Conservation (phyloP, 495 filamentous ascomycete species). For the Echria macrotheca region DNA sequence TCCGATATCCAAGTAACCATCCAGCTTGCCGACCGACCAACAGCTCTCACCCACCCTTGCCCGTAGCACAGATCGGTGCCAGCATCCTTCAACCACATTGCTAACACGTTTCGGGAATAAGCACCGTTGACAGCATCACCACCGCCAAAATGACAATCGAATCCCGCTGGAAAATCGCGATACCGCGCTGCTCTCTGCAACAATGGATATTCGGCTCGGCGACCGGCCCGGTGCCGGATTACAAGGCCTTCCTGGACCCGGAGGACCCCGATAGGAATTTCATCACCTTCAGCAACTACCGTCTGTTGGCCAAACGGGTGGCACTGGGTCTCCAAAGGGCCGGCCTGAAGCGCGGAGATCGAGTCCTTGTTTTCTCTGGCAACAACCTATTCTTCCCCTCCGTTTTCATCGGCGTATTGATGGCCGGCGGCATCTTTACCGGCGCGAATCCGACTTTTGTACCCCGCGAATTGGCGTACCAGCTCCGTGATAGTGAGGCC, state of each 20-base stretch:
- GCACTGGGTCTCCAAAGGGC: constrained; percentile 62
- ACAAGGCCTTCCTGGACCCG: constrained; percentile 45
- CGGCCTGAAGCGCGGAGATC: constrained; percentile 63
- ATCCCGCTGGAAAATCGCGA: constrained; percentile 40
- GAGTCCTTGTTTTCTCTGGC: constrained; percentile 65
- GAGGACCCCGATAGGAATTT: constrained; percentile 47
- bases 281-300: constrained; percentile 46
- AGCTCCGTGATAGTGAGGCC: constrained; percentile 65
- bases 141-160: constrained; percentile 31
- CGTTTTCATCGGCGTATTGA: constrained; percentile 65
- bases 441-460: constrained; percentile 77
- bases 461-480: constrained; percentile 63
- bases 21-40: no score
- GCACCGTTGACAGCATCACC: no score
- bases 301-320: constrained; percentile 64
- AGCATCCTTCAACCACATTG: no score
- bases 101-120: no score
- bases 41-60: no score
- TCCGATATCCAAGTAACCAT: no score
- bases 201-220: constrained; percentile 35
- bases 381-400: constrained; percentile 72
- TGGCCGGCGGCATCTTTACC: constrained; percentile 74
- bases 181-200: constrained; percentile 35
- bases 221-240: constrained; percentile 28
- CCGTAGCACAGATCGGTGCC: no score